Evolutionary conservation across 441 rosid species (phyloP), one percentile per base, ranked within the genome.

Genomic region (Eruca vesicaria): DNA sequence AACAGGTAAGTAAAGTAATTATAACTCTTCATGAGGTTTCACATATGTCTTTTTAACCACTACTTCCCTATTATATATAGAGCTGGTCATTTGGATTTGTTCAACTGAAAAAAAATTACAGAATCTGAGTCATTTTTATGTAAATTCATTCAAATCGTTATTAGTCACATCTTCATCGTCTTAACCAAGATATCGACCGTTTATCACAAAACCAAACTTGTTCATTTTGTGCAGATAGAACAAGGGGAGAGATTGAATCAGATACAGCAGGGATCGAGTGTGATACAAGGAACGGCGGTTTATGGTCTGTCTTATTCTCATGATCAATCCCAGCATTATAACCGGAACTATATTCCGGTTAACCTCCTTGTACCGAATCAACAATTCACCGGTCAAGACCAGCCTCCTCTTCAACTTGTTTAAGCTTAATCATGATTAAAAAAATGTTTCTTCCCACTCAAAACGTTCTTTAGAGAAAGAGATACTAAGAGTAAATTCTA

Each of bases 361-460:
- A 87, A 85, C 71, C 83, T 87, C 80, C 73, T 88, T 65, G 90
- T 90, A 68, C 86, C 90, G 19, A 85, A 76, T 82, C 85, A 81
- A 66, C 90, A 87, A 7, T 89, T 84, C 80, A 82, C 93, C 71
- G 83, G 75, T 32, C 78, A 80, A 4, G 89, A 87, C 58, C 86
- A 84, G 56, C 84, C 88, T 61, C 84, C 92, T 73, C 97, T 89
- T 67, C 97, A 86, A 68, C 92, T 92, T 43, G 97, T 92, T 82
- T 92, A 84, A 84, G 81, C 38, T 64, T 50, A 29, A 36, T 18
- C 65, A 75, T 45, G 19, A 45, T 45, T 33, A 21, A 0, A 29
- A 29, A 26, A 12, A 35, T 75, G 56, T 53, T 73, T 32, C 56
- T 56, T 55, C 32, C 50, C 19, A 1, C 50, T 35, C 38, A 21